phyloP scores from a whole-genome alignment of 352 stramenopile genomes.

The Globisporangium irregulare region DNA sequence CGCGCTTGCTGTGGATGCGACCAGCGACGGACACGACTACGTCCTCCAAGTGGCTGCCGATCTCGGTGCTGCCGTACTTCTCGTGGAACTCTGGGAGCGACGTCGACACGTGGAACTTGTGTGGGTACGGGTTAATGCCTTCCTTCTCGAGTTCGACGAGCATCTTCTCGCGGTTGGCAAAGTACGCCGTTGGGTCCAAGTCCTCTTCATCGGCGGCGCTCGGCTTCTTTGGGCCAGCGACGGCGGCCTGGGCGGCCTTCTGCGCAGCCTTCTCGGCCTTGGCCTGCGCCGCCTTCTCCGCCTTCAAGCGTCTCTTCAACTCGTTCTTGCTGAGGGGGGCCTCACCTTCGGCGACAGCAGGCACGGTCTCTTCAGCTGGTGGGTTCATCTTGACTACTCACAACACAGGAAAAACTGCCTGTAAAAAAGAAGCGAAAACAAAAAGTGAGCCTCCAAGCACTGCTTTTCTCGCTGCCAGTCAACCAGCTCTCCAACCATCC shows the following conservation, averaged over 20 bases:
- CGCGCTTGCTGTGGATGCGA: constrained; percentile 94
- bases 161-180: constrained; percentile 92
- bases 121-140: constrained; percentile 95
- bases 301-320: constrained; percentile 97
- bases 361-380: constrained; percentile 12
- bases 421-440: background rate
- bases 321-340: constrained; percentile 95
- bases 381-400: constrained; percentile 19
- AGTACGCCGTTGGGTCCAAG: constrained; percentile 97
- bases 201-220: constrained; percentile 89
- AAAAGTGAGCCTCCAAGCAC: constrained; percentile 1
- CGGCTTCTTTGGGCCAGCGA: constrained; percentile 68
- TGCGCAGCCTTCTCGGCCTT: constrained; percentile 93
- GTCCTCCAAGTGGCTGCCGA: constrained; percentile 79
- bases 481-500: background rate
- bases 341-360: constrained; percentile 21
- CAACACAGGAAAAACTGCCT: background rate
- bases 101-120: constrained; percentile 97
- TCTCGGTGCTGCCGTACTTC: constrained; percentile 78
- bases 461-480: background rate
- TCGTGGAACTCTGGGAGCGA: constrained; percentile 94
- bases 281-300: constrained; percentile 90
- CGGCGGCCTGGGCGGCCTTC: constrained; percentile 59
- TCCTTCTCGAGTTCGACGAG: constrained; percentile 90
- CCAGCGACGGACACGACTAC: constrained; percentile 91